Conservation (phyloP, 768 basidiomycete species). For the Tricholoma matsutake region DNA sequence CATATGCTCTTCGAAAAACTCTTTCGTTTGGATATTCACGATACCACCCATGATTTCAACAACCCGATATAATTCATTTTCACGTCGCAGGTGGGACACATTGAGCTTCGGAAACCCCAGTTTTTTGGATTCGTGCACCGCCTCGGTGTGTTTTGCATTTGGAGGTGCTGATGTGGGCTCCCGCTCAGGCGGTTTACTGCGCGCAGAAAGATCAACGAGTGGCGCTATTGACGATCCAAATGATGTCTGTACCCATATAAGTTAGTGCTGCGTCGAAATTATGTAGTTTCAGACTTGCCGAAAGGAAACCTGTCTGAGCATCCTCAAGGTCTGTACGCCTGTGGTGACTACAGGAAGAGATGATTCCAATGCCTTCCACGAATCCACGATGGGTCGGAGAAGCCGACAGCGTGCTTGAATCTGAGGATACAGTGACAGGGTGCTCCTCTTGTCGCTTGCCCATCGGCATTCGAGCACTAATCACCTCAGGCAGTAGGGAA, state of each 20-base stretch:
- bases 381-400: background rate
- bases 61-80: slow-evolving; percentile 73
- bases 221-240: background rate
- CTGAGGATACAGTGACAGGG: background rate
- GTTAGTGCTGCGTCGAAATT: background rate
- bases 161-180: background rate
- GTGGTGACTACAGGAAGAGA: background rate
- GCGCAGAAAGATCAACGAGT: background rate
- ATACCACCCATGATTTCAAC: slow-evolving; percentile 69
- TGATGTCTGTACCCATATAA: background rate
- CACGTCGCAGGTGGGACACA: slow-evolving; percentile 73
- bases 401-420: background rate
- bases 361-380: background rate
- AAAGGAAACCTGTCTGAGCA: background rate
- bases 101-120: slow-evolving; percentile 46
- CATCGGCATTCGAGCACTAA: background rate
- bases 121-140: slow-evolving; percentile 1
- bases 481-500: background rate
- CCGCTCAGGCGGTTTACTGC: background rate
- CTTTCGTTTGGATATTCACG: slow-evolving; percentile 60
- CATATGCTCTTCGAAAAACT: slow-evolving; percentile 66
- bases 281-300: background rate
- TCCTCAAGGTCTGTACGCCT: background rate
- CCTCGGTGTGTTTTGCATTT: background rate
- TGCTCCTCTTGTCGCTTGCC: background rate